Base-by-base conservation (phyloP, 768 basidiomycete species). In the Mycena albidolilacea region DNA sequence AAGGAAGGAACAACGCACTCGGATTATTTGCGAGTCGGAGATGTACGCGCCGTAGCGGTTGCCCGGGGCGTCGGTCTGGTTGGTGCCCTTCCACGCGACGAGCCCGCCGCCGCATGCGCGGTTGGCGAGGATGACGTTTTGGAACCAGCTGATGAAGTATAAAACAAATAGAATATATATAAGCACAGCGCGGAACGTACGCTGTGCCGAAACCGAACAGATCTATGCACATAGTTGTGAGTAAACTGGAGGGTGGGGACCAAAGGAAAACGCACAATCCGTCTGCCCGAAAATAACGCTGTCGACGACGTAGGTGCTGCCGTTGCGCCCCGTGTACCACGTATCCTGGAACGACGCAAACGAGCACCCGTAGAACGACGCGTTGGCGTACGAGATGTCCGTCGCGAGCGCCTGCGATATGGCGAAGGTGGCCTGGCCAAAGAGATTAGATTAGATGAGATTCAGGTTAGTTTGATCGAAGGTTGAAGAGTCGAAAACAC, bases 321-420 rank as follows among this genome's bases (percentile, higher is more conserved):
- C 88, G 61, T 87, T 90, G 2, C 84, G 81, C 0, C 92, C 92
- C 0, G 90, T 89, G 76, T 90, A 91, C 87, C 90, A 90, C 0
- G 92, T 92, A 75, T 91, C 90, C 77, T 92, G 90, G 72, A 84
- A 91, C 75, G 89, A 90, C 0, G 88, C 84, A 74, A 90, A 91
- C 1, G 88, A 83, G 73, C 89, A 91, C 0, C 88, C 89, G 73
- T 91, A 92, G 79, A 92, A 92, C 1, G 91, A 91, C 8, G 90
- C 90, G 67, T 92, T 92, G 5, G 90, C 87, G 72, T 91, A 90
- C 1, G 88, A 89, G 37, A 92, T 88, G 69, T 89, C 88, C 5
- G 88, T 90, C 35, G 88, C 90, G 11, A 92, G 82, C 1, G 92
- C 91, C 77, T 88, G 92, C 1, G 90, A 87, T 48, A 91, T 90